Evolutionary conservation across 345 rosid species (phyloP), one percentile per base, ranked within the genome.

Genomic region (Triadica sebifera): DNA sequence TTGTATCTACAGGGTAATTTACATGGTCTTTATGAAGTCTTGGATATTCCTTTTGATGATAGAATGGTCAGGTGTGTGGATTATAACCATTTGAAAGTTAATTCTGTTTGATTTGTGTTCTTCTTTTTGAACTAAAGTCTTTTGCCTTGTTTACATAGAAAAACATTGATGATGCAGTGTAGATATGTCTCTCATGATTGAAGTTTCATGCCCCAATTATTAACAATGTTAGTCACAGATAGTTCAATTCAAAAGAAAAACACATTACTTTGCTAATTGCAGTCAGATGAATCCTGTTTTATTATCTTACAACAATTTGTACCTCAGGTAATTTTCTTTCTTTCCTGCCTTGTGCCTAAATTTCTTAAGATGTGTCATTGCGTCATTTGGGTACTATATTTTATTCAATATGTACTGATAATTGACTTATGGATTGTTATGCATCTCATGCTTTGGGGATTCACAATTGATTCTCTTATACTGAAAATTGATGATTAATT

Each of bases 141-240:
- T n/a, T 70, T 70, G 50, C n/a, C n/a, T n/a, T n/a, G n/a, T n/a
- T n/a, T n/a, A 19, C 4, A 12, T 20, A 13, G 60, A 9, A 68
- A 10, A 12, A 16, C 9, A 50, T 49, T 25, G 20, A 16, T 49
- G 58, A 12, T 50, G 12, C 16, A 13, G 24, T 65, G 3, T 19
- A 46, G 51, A 4, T 62, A 57, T n/a, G n/a, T n/a, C n/a, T n/a
- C n/a, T n/a, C n/a, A n/a, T n/a, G n/a, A n/a, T n/a, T n/a, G n/a
- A n/a, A n/a, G n/a, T n/a, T n/a, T n/a, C n/a, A n/a, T n/a, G n/a
- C n/a, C n/a, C n/a, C n/a, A n/a, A n/a, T n/a, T n/a, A n/a, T n/a
- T n/a, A n/a, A n/a, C n/a, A n/a, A n/a, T n/a, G 57, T 64, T 59
- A 43, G 57, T 22, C 5, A 66, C 50, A 58, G 46, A 66, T 46